These are phyloP conservation scores for Arthrobotrys pseudoclavata DNA, from an alignment of 2,329 filamentous ascomycete species.

Conservation along the genomic window DNA sequence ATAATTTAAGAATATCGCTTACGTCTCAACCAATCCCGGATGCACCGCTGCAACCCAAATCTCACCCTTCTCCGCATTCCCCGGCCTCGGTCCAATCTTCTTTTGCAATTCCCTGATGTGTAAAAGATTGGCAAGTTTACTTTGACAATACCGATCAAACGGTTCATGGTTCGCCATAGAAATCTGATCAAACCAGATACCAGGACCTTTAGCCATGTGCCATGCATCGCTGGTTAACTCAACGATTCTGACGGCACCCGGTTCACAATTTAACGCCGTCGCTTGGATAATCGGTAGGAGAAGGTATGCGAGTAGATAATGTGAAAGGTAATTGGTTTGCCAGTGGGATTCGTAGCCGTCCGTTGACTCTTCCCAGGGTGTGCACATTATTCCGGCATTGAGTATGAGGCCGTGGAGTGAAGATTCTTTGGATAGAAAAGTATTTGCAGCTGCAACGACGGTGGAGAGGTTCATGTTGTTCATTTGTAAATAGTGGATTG, in stretches of 20 bases:
- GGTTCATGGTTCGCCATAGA: constrained; percentile 64
- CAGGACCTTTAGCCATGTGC: constrained; percentile 63
- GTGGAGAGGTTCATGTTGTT: constrained; percentile 62
- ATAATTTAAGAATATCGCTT: constrained; percentile 30
- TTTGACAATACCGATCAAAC: constrained; percentile 68
- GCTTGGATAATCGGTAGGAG: constrained; percentile 67
- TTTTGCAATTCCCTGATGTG: constrained; percentile 66
- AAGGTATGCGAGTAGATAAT: constrained; percentile 69
- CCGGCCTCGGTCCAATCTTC: constrained; percentile 65
- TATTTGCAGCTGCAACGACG: constrained; percentile 52
- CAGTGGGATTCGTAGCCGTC: constrained; percentile 66
- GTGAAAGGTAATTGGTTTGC: constrained; percentile 70
- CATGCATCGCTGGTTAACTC: constrained; percentile 68
- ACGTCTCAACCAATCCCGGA: constrained; percentile 67
- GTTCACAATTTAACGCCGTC: constrained; percentile 63
- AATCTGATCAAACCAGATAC: constrained; percentile 68
- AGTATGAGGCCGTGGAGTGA: constrained; percentile 61
- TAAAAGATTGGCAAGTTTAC: constrained; percentile 69
- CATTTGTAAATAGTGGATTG: constrained; percentile 61
- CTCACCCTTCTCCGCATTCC: constrained; percentile 65
- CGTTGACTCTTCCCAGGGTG: constrained; percentile 42
- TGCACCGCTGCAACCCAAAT: constrained; percentile 67
- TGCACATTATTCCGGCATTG: constrained; percentile 56
- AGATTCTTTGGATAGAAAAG: constrained; percentile 59
- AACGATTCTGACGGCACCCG: constrained; percentile 66